Evolutionary conservation across 164 flowering plant species (phyloP).

Genomic region (Tetrastigma voinierianum): DNA sequence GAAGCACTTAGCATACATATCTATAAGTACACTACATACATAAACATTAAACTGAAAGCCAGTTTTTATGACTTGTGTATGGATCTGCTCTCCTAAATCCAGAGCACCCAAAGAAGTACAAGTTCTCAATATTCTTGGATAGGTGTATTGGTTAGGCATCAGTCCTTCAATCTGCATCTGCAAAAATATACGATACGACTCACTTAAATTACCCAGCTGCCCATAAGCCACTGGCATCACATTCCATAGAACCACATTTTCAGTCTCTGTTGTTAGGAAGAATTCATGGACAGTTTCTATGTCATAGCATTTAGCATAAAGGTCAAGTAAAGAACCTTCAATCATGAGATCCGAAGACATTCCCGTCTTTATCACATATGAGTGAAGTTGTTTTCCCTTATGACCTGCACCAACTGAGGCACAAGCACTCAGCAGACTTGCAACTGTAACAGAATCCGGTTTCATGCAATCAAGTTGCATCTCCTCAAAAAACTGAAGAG

Average conservation of each 20-base stretch:
- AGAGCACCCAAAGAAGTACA: constrained; percentile 35
- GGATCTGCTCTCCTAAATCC: constrained; percentile 39
- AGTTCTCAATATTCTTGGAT: constrained; percentile 39
- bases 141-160: constrained; percentile 37
- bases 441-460: constrained; percentile 36
- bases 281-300: constrained; percentile 29
- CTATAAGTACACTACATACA: constrained; percentile 42
- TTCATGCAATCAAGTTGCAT: constrained; percentile 36
- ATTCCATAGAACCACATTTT: constrained; percentile 44
- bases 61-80: constrained; percentile 31
- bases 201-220: constrained; percentile 26
- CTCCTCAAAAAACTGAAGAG: constrained; percentile 28
- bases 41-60: constrained; percentile 35
- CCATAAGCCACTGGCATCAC: constrained; percentile 46
- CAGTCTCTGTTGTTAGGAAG: constrained; percentile 28
- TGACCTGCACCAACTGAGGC: constrained; percentile 22
- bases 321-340: constrained; percentile 47
- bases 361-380: constrained; percentile 30
- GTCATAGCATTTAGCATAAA: constrained; percentile 40
- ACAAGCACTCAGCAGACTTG: constrained; percentile 35
- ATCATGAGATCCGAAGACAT: constrained; percentile 31
- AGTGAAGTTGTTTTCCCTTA: constrained; percentile 35
- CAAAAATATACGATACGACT: constrained; percentile 24
- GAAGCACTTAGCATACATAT: constrained; percentile 45
- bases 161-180: constrained; percentile 35